Base-by-base conservation (phyloP, 2,329 filamentous ascomycete genomes). In the Venturia aucupariae region DNA sequence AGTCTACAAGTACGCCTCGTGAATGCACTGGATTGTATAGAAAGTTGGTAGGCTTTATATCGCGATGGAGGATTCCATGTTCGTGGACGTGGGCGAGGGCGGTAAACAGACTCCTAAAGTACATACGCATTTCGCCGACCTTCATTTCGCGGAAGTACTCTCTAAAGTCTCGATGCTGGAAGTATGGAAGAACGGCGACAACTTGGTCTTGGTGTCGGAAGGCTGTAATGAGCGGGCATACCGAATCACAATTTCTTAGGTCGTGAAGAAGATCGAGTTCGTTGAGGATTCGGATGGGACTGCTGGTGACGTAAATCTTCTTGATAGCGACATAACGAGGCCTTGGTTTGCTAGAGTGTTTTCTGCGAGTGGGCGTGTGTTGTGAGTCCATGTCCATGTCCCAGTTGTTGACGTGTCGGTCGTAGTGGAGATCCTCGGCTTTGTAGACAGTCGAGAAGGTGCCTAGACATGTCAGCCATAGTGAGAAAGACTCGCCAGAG, bases 381-480 rank as follows among this genome's bases (percentile, higher is more conserved):
- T 41, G 39, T 41, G 39, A 8, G 17, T n/a, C n/a, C n/a, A 13
- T 15, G 11, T 84, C 82, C 46, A 89, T 75, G 72, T 97, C 92
- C 92, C 93, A 97, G 68, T 87, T 84, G 73, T 97, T 97, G 67
- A 89, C 80, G 75, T 90, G 95, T 66, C 83, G 80, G 68, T 94
- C 85, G 74, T 97, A 96, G 64, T 88, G 82, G 32, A 97, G 78
- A 73, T 99, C 94, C 75, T 97, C 92, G 24, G 95, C 94, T 76
- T 99, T 99, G 82, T 99, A 99, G 15, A 99, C 94, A 1, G 94
- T 97, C 0, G 94, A 97, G 74, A 99, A 99, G 1, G 94, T 99
- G 65, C 94, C 92, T 96, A 68, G 10, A 42, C 22, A 55, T 41
- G 55, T 51, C 19, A 51, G 46, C 38, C 57, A 44, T 64, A 48